Conservation (phyloP, 768 basidiomycete genomes). For the Macrolepiota fuliginosa region DNA sequence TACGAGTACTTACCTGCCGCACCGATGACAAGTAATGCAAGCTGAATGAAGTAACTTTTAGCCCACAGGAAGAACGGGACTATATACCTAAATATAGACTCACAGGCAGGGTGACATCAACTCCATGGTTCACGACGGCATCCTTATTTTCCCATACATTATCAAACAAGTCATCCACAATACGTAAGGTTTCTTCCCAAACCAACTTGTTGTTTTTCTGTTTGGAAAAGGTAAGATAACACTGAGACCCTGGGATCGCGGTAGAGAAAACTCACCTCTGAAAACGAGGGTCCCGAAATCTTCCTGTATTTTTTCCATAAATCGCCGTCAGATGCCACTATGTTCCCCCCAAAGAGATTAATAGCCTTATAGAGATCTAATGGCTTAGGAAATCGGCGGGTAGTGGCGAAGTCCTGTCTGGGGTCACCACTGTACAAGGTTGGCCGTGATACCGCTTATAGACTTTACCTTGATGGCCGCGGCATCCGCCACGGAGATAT, state of each 20-base stretch:
- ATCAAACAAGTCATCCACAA: conserved; percentile 40
- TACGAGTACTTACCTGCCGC: conserved; percentile 40
- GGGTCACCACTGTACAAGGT: neutral
- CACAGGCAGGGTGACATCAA: conserved; percentile 56
- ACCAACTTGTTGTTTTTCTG: conserved; percentile 48
- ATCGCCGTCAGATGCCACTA: conserved; percentile 62
- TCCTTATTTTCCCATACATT: conserved; percentile 47
- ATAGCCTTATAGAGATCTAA: conserved; percentile 42
- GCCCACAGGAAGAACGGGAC: too few relatives aligned
- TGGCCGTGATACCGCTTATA: neutral
- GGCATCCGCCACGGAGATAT: conserved; percentile 35
- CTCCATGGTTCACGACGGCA: conserved; percentile 38
- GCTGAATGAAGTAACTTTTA: too few relatives aligned
- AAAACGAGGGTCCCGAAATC: conserved; percentile 63
- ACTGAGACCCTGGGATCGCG: neutral
- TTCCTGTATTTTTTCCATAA: conserved; percentile 67
- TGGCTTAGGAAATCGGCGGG: conserved; percentile 58
- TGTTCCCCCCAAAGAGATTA: conserved; percentile 55
- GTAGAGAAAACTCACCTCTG: conserved; percentile 41
- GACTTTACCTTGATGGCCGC: conserved; percentile 35
- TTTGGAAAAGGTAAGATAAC: neutral
- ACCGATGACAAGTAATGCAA: conserved; percentile 55
- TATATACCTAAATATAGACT: too few relatives aligned
- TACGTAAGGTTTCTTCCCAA: conserved; percentile 43
- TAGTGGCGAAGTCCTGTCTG: conserved; percentile 46